Percentiles rank a stretch among this genome's conserved stretches.
Conservation (phyloP, 805 yeast genomes). For the Wickerhamomyces sydowiorum region DNA sequence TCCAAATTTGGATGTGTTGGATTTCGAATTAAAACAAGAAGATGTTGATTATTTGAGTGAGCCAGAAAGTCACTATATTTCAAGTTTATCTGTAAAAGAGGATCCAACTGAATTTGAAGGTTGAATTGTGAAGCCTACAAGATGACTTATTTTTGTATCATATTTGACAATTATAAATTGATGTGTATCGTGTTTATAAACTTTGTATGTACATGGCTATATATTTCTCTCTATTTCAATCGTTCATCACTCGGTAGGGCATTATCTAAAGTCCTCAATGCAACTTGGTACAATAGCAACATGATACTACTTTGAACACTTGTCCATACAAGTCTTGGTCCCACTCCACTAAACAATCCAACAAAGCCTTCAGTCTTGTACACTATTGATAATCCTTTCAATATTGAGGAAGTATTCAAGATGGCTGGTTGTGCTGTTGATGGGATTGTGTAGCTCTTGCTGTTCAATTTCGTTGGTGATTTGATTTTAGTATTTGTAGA, state of each 20-base stretch:
- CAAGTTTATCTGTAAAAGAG: neutral
- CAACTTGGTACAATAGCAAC: conserved; percentile 80
- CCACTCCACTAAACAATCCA: conserved; percentile 90
- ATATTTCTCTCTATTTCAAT: neutral
- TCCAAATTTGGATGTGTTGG: conserved; percentile 49
- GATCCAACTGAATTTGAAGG: neutral
- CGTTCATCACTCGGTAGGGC: conserved; percentile 1
- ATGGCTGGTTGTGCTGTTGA: conserved; percentile 16
- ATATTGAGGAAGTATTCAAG: conserved; percentile 37
- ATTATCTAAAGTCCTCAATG: conserved; percentile 42
- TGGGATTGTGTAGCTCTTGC: conserved; percentile 25
- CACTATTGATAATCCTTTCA: conserved; percentile 47
- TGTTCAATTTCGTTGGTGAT: conserved; percentile 7
- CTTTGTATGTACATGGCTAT: no score
- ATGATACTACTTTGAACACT: conserved; percentile 91
- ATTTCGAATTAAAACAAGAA: conserved; percentile 37
- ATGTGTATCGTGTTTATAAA: no score
- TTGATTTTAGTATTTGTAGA: conserved; percentile 1
- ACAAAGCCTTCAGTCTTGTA: conserved; percentile 67
- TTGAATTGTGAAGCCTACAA: no score
- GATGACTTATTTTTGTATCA: no score
- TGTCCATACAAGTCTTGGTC: conserved; percentile 96
- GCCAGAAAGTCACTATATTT: conserved; percentile 37
- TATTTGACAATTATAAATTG: no score
- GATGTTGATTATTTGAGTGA: conserved; percentile 38